Conservation (phyloP, 2,329 filamentous ascomycete species). For the Aureobasidium sp. region DNA sequence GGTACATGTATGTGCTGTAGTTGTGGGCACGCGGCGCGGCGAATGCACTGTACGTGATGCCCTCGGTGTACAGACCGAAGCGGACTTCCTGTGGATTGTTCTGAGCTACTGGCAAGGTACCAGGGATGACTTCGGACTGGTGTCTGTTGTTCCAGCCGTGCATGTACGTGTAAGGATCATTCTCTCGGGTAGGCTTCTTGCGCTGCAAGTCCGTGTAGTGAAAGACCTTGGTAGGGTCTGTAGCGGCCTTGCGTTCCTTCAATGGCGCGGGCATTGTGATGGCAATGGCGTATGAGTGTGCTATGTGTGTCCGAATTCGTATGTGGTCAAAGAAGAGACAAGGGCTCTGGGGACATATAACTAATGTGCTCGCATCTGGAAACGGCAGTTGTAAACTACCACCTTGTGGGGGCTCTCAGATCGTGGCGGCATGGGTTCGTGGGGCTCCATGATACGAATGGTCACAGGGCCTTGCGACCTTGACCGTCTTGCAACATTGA, state of each 20-base stretch:
- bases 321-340: neutral
- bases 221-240: constrained; percentile 31
- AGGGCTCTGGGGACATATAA: neutral
- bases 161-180: constrained; percentile 33
- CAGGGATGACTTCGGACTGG: constrained; percentile 35
- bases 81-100: constrained; percentile 36
- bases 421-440: neutral
- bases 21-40: constrained; percentile 35
- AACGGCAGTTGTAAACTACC: neutral
- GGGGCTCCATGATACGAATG: neutral
- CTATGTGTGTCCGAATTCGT: neutral
- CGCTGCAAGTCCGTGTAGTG: constrained; percentile 32
- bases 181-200: constrained; percentile 30
- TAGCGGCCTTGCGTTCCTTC: constrained; percentile 25
- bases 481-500: neutral
- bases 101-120: constrained; percentile 35
- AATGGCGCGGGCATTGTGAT: constrained; percentile 11
- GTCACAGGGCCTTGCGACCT: neutral
- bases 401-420: neutral
- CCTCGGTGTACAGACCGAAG: constrained; percentile 40
- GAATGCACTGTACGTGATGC: constrained; percentile 39
- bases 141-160: constrained; percentile 33
- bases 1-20: constrained; percentile 39
- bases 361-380: neutral
- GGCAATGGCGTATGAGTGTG: neutral